Base-by-base conservation (phyloP, 2,329 filamentous ascomycete genomes). In the Alternaria sp. region DNA sequence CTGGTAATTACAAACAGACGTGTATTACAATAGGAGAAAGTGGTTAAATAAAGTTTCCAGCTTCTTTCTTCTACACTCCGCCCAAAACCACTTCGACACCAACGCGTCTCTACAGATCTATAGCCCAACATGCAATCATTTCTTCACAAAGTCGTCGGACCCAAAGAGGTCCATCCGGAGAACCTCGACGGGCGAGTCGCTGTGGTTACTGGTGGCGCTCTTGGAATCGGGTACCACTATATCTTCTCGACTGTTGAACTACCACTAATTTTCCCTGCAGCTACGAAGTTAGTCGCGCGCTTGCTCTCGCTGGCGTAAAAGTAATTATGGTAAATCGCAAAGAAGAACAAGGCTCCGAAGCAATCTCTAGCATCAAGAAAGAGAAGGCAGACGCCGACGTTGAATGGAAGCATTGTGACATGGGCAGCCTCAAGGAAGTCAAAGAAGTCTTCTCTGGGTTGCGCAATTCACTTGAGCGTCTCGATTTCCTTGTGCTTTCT, bases 91-190 rank as follows among this genome's bases (percentile, higher is more conserved):
- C n/a, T 11, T 11, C 7, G 5, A 20, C 38, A 20, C 7, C 38
- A 20, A 11, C n/a, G 18, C 11, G 18, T 20, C 18, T 9, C n/a
- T 41, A 41, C 38, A 41, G 11, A 7, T 20, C 16, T 46, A 30
- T 6, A n/a, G 26, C 14, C 9, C 53, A 57, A 41, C n/a, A 81
- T 81, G 80, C 79, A 81, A 57, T 79, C 80, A 1, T 62, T 75
- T 24, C 73, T 81, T 14, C 72, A 78, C 32, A 76, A 73, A 6
- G 63, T 78, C 30, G 64, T 80, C 39, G 79, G 80, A 79, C 79
- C 0, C 4, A 75, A 73, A 18, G 64, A 79, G 9, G 74, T 79
- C 0, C 69, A 77, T 7, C 59, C 57, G n/a, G 49, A 52, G 3
- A 30, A 52, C 4, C 34, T 52, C 32, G 49, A 70, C 71, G 7